phyloP scores from a whole-genome alignment of 768 basidiomycete genomes.

The Leccinum sublutescens region DNA sequence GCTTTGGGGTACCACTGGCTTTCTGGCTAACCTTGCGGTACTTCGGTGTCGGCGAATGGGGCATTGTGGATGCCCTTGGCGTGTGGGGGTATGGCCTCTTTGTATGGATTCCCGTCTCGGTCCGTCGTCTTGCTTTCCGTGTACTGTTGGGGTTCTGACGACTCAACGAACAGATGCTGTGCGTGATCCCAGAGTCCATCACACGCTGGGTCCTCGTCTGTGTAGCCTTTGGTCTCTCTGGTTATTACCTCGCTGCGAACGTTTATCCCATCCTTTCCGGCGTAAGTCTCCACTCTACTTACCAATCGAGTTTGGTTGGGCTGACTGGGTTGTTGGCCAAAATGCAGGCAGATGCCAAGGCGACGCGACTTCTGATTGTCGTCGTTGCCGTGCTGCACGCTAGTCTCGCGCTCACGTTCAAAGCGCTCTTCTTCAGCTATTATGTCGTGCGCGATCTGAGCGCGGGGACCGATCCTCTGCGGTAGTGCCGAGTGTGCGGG shows the following conservation, averaged over 20 bases:
- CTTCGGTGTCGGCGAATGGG: slow-evolving; percentile 87
- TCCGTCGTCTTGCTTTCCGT: slow-evolving; percentile 35
- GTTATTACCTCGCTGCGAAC: slow-evolving; percentile 81
- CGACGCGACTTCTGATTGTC: slow-evolving; percentile 80
- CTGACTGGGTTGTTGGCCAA: not conserved
- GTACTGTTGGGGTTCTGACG: not conserved
- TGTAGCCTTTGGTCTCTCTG: slow-evolving; percentile 73
- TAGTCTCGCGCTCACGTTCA: slow-evolving; percentile 81
- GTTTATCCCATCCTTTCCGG: slow-evolving; percentile 88
- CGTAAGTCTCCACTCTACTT: slow-evolving; percentile 43
- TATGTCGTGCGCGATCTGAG: slow-evolving; percentile 45
- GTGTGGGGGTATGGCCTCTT: slow-evolving; percentile 83
- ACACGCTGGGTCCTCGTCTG: slow-evolving; percentile 80
- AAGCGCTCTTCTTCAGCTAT: slow-evolving; percentile 64
- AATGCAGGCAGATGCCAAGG: slow-evolving; percentile 78
- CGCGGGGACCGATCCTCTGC: slow-evolving; percentile 17
- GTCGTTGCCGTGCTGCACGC: slow-evolving; percentile 73
- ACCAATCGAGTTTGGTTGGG: not conserved
- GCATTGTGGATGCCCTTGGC: slow-evolving; percentile 76
- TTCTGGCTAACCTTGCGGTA: slow-evolving; percentile 87
- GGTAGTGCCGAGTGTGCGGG: slow-evolving; percentile 5
- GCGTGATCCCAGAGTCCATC: slow-evolving; percentile 80
- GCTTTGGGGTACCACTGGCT: slow-evolving; percentile 73
- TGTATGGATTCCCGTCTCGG: slow-evolving; percentile 86
- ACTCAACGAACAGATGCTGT: slow-evolving; percentile 59